Evolutionary conservation across 257 asterid species (phyloP), one percentile per base, ranked within the genome.

Genomic region (Datura wrightii): DNA sequence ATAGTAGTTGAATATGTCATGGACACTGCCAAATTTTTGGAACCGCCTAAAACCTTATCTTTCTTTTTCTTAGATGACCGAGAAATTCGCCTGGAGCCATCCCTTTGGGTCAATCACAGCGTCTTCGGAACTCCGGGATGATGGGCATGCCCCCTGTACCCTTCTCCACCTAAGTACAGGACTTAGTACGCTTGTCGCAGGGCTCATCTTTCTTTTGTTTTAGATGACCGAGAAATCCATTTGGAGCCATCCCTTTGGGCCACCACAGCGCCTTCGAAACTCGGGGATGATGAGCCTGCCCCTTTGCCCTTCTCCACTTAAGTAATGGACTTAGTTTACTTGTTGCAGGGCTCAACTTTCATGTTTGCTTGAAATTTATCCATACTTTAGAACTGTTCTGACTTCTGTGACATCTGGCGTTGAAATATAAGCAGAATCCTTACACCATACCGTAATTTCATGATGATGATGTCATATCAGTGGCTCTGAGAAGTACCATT

Each of bases 161-260:
- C 10, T 18, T 58, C 63, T 58, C 63, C 63, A 18, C 63, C 14
- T 18, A 18, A 16, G 63, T 58, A 58, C 36, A 7, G 10, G 36
- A 59, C 36, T 59, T n/a, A 2, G 66, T 59, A n/a, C 24, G 31
- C 63, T 58, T 58, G 31, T 8, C 19, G 34, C 63, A 55, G 62
- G 62, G 24, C 60, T 48, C 59, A 24, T 74, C 13, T 46, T 74
- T 74, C 60, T 74, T 48, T 66, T 66, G 67, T 15, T 66, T 36
- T 66, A 66, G 48, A 4, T 66, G 48, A 14, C 50, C 8, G 46
- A 66, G 74, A 66, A 66, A 66, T 66, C 19, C 5, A 3, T 15
- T n/a, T 36, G 48, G 44, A 66, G 46, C 48, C 19, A 66, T 66
- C 74, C 74, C 48, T 66, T 66, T 37, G 50, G 72, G 76, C 48